These are phyloP conservation scores for Artemisia annua DNA, from an alignment of 129 eudicot genomes.

Conservation along the genomic window DNA sequence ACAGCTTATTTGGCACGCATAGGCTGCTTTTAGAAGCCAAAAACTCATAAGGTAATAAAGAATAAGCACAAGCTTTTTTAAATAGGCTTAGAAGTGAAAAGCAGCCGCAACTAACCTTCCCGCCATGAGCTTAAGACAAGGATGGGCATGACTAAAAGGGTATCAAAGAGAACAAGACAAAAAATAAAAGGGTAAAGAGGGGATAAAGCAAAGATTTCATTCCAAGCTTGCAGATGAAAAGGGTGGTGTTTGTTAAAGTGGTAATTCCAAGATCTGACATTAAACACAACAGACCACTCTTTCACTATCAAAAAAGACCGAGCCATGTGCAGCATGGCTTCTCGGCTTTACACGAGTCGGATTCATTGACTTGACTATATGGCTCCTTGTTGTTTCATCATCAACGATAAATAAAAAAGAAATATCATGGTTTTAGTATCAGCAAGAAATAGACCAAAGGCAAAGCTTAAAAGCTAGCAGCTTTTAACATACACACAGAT, in stretches of 20 bases:
- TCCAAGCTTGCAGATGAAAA: conserved; percentile 31
- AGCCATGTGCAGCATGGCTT: conserved; percentile 12
- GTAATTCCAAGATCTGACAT: conserved; percentile 14
- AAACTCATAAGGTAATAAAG: too few species aligned
- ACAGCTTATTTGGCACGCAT: too few species aligned
- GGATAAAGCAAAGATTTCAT: conserved; percentile 32
- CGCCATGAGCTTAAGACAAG: conserved; percentile 31
- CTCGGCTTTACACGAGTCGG: not conserved
- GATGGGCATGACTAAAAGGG: conserved; percentile 33
- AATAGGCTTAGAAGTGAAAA: conserved; percentile 11
- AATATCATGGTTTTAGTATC: not conserved
- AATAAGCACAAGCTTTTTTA: too few species aligned
- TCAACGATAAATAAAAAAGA: not conserved
- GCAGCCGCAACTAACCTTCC: not conserved
- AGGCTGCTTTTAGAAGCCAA: too few species aligned
- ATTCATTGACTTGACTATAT: conserved; percentile 17
- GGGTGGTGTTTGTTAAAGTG: conserved; percentile 17
- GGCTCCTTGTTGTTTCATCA: conserved; percentile 10
- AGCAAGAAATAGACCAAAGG: conserved; percentile 3
- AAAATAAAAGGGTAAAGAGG: conserved; percentile 17
- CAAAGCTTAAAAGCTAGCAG: conserved; percentile 8
- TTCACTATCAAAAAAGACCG: conserved; percentile 17
- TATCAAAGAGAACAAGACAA: conserved; percentile 24
- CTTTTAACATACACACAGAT: conserved; percentile 23
- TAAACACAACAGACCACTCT: conserved; percentile 6